Conservation (phyloP, 2,329 filamentous ascomycete genomes). For the Cercospora zeina region DNA sequence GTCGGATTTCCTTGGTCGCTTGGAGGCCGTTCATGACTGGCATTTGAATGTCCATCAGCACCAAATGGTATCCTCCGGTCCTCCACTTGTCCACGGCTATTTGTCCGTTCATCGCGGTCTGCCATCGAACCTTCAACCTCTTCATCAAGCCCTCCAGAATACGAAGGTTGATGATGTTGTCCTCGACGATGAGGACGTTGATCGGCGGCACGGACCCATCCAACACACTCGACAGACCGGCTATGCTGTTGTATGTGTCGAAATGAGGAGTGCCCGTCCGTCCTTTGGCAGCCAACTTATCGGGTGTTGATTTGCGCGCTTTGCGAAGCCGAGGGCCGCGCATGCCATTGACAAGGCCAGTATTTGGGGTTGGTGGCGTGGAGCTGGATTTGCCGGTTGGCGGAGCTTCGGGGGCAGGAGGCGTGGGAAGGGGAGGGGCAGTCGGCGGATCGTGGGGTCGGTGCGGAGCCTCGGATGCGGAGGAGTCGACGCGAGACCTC, state of each 20-base stretch:
- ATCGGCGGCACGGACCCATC: slow-evolving; percentile 89
- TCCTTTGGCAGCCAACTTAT: slow-evolving; percentile 26
- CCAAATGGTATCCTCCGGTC: slow-evolving; percentile 86
- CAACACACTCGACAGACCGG: slow-evolving; percentile 52
- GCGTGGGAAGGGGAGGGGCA: slow-evolving; percentile 58
- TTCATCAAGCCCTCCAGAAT: slow-evolving; percentile 95
- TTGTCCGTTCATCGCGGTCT: slow-evolving; percentile 92
- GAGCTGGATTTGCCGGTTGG: slow-evolving; percentile 32
- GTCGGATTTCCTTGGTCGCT: slow-evolving; percentile 89
- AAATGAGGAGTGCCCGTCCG: slow-evolving; percentile 20
- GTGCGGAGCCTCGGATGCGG: slow-evolving; percentile 48
- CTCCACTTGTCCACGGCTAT: slow-evolving; percentile 95
- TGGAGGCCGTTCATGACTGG: slow-evolving; percentile 95
- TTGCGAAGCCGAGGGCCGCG: slow-evolving; percentile 32
- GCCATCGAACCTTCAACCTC: slow-evolving; percentile 90
- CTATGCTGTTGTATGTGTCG: slow-evolving; percentile 26
- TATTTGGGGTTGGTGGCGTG: slow-evolving; percentile 41
- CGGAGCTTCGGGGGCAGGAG: slow-evolving; percentile 46
- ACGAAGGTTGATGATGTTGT: slow-evolving; percentile 96
- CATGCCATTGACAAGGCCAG: slow-evolving; percentile 40
- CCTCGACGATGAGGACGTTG: slow-evolving; percentile 95
- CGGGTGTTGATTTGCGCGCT: slow-evolving; percentile 32
- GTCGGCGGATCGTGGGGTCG: slow-evolving; percentile 42
- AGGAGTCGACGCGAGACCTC: slow-evolving; percentile 44
- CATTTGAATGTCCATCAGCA: slow-evolving; percentile 97